phyloP scores from a whole-genome alignment of 768 basidiomycete genomes.

The Grammothele lineata region DNA sequence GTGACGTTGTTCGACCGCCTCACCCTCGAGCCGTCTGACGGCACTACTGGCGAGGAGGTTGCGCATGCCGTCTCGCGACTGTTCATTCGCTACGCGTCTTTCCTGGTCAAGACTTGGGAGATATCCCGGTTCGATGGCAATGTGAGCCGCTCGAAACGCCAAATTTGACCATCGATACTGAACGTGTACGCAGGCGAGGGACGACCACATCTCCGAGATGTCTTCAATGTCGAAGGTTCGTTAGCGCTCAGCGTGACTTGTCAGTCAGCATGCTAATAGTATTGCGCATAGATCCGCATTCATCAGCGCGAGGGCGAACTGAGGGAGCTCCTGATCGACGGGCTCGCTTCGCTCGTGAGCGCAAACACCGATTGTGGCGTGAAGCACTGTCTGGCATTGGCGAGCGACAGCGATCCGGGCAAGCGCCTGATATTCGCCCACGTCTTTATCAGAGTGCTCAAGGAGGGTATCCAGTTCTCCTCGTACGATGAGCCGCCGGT shows the following conservation, averaged over 20 bases:
- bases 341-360: constrained; percentile 74
- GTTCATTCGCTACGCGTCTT: constrained; percentile 73
- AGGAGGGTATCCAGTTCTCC: constrained; percentile 76
- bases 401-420: constrained; percentile 65
- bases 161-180: neutral
- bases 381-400: constrained; percentile 79
- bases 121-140: constrained; percentile 41
- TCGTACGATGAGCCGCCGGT: constrained; percentile 42
- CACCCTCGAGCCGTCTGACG: constrained; percentile 57
- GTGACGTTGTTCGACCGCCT: constrained; percentile 76
- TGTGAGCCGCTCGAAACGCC: constrained; percentile 12
- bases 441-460: constrained; percentile 77
- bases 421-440: constrained; percentile 80
- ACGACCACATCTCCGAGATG: constrained; percentile 25
- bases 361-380: constrained; percentile 87
- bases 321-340: constrained; percentile 73
- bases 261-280: neutral
- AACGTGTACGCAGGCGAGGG: constrained; percentile 12
- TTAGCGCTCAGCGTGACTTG: neutral
- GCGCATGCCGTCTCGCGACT: constrained; percentile 69
- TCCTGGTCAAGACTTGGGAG: constrained; percentile 60
- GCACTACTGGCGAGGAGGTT: constrained; percentile 55
- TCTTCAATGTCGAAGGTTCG: constrained; percentile 21
- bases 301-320: constrained; percentile 40
- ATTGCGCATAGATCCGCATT: constrained; percentile 19